These are phyloP conservation scores for Coniferiporia weirii DNA, from an alignment of 1,284 basidiomycete genomes.

Conservation along the genomic window DNA sequence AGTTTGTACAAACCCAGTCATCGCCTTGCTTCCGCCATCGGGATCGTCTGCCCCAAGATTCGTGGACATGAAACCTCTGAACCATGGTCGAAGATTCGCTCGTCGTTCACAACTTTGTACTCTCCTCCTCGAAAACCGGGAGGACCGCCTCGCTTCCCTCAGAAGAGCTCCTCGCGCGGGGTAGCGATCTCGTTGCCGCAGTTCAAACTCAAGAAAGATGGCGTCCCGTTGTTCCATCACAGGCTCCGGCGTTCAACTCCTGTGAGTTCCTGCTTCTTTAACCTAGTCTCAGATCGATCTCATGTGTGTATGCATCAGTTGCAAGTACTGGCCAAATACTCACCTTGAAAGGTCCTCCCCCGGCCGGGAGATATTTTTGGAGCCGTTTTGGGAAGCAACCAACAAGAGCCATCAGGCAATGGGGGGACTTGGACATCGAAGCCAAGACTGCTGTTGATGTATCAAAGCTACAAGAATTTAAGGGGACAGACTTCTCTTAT, in stretches of 20 bases:
- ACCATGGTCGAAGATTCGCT: conserved; percentile 5
- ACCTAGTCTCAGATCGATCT: neutral
- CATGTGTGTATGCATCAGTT: neutral
- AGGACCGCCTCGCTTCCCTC: neutral
- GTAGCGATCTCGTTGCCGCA: conserved; percentile 2
- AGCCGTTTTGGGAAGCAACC: neutral
- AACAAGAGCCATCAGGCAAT: conserved; percentile 28
- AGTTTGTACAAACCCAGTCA: no score
- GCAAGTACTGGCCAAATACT: neutral
- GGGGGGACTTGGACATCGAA: conserved; percentile 31
- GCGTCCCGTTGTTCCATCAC: neutral
- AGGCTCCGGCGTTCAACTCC: neutral
- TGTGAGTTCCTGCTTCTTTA: neutral
- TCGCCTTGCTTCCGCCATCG: no score
- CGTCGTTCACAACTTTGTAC: conserved; percentile 6
- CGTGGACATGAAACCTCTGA: conserved; percentile 6
- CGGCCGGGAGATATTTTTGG: neutral
- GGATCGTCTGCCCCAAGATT: neutral
- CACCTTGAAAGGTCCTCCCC: neutral
- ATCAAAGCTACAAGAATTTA: conserved; percentile 40
- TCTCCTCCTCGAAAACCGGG: neutral
- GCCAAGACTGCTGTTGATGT: conserved; percentile 31
- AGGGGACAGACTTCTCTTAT: conserved; percentile 26
- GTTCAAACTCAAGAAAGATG: neutral
- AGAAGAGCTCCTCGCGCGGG: conserved; percentile 9